Base-by-base conservation (phyloP, 495 filamentous ascomycete genomes). In the Hypoxylon crocopeplum region DNA sequence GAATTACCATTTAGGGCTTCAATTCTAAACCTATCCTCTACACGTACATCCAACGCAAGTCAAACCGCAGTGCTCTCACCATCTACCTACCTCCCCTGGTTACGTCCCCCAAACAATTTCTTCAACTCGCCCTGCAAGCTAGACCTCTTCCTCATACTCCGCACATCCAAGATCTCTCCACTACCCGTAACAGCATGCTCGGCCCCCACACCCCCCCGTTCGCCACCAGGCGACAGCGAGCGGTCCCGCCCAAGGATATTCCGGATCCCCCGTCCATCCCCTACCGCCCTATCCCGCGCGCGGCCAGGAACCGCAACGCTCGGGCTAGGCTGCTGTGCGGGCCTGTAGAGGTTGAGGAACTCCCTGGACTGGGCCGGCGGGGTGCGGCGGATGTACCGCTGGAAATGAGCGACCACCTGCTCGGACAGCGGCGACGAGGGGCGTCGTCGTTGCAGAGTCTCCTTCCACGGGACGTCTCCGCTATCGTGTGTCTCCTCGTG, bases 21-120 rank as follows among this genome's bases (percentile, higher is more conserved):
- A 2, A 3, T 7, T 34, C 32, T 34, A 34, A 6, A 12, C 22
- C 10, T 30, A 39, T 13, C 15, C 21, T 12, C 7, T 34, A 38
- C n/a, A 7, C 12, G 27, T 27, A 20, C 36, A 11, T 19, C 22
- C 42, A 27, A 7, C 24, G 11, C 22, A 30, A 25, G 6, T 11
- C n/a, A n/a, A n/a, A n/a, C 25, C 34, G 5, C 15, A 16, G 8
- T 7, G 7, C 34, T 5, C 10, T 1, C 22, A 42, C 27, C 46
- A 16, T 19, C 20, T 7, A 58, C 38, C 4, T 27, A 25, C 22
- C 45, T 34, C 45, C 38, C 44, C 40, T 22, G 4, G 27, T 34
- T 30, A 20, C 63, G 21, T n/a, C 58, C 46, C 57, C 66, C 72
- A 69, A 77, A 73, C 59, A 70, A 38, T 62, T 59, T 75, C 63